Base-by-base conservation (phyloP, 768 basidiomycete genomes). In the Pleurotus cornucopiae region DNA sequence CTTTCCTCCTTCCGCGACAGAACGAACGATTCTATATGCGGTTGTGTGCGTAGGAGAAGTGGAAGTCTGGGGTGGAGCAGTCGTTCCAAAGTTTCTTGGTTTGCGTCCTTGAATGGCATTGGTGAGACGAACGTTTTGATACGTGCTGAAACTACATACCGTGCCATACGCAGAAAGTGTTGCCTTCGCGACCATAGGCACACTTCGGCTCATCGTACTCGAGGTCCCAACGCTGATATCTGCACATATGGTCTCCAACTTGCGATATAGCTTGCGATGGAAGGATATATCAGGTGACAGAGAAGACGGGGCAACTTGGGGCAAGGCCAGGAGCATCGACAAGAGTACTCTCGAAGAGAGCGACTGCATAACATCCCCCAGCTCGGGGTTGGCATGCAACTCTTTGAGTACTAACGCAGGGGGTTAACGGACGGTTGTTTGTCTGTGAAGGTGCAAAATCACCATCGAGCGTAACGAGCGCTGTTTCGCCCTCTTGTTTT, bases 31-130 rank as follows among this genome's bases (percentile, higher is more conserved):
- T 88, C 88, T 9, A 88, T 65, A 26, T 79, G 74, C 13, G 89
- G 88, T 56, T 88, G 67, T 3, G 86, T 76, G 45, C 86, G 83
- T 53, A 91, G 74, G 11, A 90, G 69, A 6, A 91, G 88, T 6
- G 92, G 92, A 4, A 89, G 75, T 18, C 90, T 85, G 46, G 91
- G 91, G 62, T 94, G 92, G 9, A 94, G 65, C 20, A 92, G 70
- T 23, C 85, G 66, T 56, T 89, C 88, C 20, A 53, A 5, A 21
- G 14, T 21, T 11, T 53, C 12, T 13, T n/a, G 34, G 11, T 53
- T 18, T 9, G n/a, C 39, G n/a, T 14, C 51, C 51, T 53, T 16
- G 16, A 53, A 11, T 39, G 14, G 3, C 23, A 39, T 26, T 6
- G 23, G 16, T 40, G 9, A 52, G 11, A 13, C 14, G 11, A 20